Percentiles rank a stretch among this genome's conserved stretches.
Conservation (phyloP, 2,329 filamentous ascomycete species). For the Arthroderma sp. region DNA sequence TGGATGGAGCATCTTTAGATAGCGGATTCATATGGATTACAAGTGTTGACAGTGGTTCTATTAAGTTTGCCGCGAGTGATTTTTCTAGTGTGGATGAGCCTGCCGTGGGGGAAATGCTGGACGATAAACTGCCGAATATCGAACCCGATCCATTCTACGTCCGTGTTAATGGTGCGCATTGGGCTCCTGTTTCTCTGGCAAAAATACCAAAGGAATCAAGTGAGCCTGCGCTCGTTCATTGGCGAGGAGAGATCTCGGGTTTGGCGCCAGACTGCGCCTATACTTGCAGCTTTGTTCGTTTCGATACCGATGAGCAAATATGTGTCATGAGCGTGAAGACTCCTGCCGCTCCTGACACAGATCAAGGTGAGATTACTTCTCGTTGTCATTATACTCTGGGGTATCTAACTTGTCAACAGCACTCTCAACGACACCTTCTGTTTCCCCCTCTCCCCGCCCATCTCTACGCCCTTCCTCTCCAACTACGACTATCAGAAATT, state of each 20-base stretch:
- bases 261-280: slow-evolving; percentile 53
- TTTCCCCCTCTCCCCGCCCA: slow-evolving; percentile 41
- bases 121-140: slow-evolving; percentile 9
- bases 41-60: slow-evolving; percentile 33
- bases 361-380: slow-evolving; percentile 37
- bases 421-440: slow-evolving; percentile 21
- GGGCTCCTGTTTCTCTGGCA: slow-evolving; percentile 48
- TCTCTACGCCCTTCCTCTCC: slow-evolving; percentile 51
- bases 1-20: slow-evolving; percentile 28
- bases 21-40: slow-evolving; percentile 36
- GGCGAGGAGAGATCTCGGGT: slow-evolving; percentile 51
- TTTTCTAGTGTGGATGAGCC: slow-evolving; percentile 19
- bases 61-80: slow-evolving; percentile 35
- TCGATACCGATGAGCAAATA: slow-evolving; percentile 43
- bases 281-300: slow-evolving; percentile 48
- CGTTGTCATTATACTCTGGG: slow-evolving; percentile 13
- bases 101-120: slow-evolving; percentile 4
- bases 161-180: slow-evolving; percentile 51
- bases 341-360: slow-evolving; percentile 43
- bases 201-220: slow-evolving; percentile 31
- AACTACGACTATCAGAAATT: slow-evolving; percentile 51
- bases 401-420: slow-evolving; percentile 5
- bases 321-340: slow-evolving; percentile 51
- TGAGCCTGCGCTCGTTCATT: slow-evolving; percentile 35
- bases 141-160: slow-evolving; percentile 49